phyloP scores from a whole-genome alignment of 495 filamentous ascomycete genomes.

The Hypoxylon lenormandii region DNA sequence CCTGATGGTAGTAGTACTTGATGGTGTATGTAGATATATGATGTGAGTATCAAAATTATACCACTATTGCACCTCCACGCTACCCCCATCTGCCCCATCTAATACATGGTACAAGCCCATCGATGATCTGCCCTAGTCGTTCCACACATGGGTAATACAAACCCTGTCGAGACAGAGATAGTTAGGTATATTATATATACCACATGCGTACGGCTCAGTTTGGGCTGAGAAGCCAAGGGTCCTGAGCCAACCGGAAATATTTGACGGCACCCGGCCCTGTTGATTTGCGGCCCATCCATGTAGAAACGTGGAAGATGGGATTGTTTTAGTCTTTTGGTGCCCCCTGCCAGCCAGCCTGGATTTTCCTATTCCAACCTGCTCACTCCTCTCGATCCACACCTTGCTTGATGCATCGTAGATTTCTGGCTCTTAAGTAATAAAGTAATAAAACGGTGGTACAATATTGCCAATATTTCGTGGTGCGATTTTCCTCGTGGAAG shows the following conservation, averaged over 20 bases:
- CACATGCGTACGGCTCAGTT: slow-evolving; percentile 9
- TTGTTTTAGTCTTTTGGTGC: slow-evolving; percentile 21
- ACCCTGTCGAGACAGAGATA: slow-evolving; percentile 11
- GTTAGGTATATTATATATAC: slow-evolving; percentile 16
- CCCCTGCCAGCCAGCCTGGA: slow-evolving; percentile 26
- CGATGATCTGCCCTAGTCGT: slow-evolving; percentile 8
- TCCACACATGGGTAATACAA: slow-evolving; percentile 2
- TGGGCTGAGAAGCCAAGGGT: slow-evolving; percentile 37
- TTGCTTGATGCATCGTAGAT: neutral
- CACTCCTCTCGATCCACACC: slow-evolving; percentile 22
- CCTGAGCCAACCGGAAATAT: slow-evolving; percentile 42
- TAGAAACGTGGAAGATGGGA: slow-evolving; percentile 43
- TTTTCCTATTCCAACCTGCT: slow-evolving; percentile 11
- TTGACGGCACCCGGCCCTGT: slow-evolving; percentile 26
- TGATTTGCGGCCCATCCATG: slow-evolving; percentile 44
- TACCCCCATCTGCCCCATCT: too few relatives aligned
- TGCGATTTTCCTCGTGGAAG: neutral
- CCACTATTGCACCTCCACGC: neutral
- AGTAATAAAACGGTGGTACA: neutral
- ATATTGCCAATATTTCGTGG: slow-evolving; percentile 1
- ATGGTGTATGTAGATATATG: neutral
- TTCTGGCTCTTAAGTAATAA: neutral
- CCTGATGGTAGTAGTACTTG: neutral
- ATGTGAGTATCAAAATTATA: neutral
- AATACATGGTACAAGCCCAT: neutral